phyloP scores from a whole-genome alignment of 1,284 basidiomycete genomes.

The Schizopora paradoxa region DNA sequence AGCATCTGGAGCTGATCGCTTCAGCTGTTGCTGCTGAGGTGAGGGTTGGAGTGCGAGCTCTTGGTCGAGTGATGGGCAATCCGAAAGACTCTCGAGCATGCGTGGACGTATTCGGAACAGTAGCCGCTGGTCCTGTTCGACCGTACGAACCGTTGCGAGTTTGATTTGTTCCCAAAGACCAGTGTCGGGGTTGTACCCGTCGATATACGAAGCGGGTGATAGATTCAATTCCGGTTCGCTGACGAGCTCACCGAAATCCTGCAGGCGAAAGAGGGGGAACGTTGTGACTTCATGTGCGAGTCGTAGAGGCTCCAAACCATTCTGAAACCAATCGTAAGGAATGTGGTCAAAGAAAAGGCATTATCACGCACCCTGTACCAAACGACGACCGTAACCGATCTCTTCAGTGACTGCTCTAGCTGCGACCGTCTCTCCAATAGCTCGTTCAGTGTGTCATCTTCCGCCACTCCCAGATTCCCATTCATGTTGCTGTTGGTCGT shows the following conservation, averaged over 20 bases:
- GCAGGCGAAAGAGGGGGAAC: slow-evolving; percentile 60
- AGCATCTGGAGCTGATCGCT: slow-evolving; percentile 2
- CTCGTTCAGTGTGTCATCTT: slow-evolving; percentile 7
- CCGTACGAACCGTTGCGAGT: slow-evolving; percentile 37
- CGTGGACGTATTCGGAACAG: slow-evolving; percentile 54
- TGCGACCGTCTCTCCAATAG: slow-evolving; percentile 12
- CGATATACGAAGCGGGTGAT: slow-evolving; percentile 46
- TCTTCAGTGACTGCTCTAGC: slow-evolving; percentile 16
- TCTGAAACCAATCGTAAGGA: slow-evolving; percentile 29
- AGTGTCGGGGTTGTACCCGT: slow-evolving; percentile 48
- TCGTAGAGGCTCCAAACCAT: slow-evolving; percentile 53
- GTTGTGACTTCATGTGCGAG: slow-evolving; percentile 53
- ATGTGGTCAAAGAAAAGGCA: not conserved
- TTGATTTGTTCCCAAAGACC: slow-evolving; percentile 54
- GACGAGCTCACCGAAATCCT: slow-evolving; percentile 44
- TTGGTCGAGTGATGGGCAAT: slow-evolving; percentile 49
- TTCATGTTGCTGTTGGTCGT: not conserved
- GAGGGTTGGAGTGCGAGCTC: slow-evolving; percentile 44
- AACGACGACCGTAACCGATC: slow-evolving; percentile 56
- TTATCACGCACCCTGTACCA: slow-evolving; percentile 52
- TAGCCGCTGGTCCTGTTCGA: slow-evolving; percentile 43
- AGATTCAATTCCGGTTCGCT: slow-evolving; percentile 50
- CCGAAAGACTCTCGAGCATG: slow-evolving; percentile 48
- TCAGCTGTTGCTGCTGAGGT: not conserved
- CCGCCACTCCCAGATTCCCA: not conserved